Conservation (phyloP, 2,329 filamentous ascomycete species). For the Aspergillus sp. region DNA sequence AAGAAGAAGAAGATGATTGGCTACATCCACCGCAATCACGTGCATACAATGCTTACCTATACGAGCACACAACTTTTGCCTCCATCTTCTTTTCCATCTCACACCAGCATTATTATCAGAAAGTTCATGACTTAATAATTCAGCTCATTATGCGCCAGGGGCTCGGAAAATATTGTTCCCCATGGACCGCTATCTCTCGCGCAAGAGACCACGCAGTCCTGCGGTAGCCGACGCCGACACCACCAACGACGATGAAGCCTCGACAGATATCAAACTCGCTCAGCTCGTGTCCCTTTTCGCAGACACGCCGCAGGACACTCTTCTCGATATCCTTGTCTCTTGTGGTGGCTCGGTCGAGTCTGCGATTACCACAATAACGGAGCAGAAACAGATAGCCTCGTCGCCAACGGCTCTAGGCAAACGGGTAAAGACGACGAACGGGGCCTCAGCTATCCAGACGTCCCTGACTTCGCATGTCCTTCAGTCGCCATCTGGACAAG, state of each 20-base stretch:
- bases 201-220: slow-evolving; percentile 38
- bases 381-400: slow-evolving; percentile 15
- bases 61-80: background rate
- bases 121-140: background rate
- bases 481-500: slow-evolving; percentile 11
- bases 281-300: slow-evolving; percentile 79
- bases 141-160: slow-evolving; percentile 18
- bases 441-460: slow-evolving; percentile 60
- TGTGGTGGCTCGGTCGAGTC: slow-evolving; percentile 75
- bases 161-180: slow-evolving; percentile 22
- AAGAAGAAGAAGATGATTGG: background rate
- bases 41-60: background rate
- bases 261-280: slow-evolving; percentile 88
- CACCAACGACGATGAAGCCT: slow-evolving; percentile 58
- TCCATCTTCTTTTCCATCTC: background rate
- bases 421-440: slow-evolving; percentile 24
- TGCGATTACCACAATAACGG: slow-evolving; percentile 62
- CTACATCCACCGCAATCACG: background rate
- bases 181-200: slow-evolving; percentile 49
- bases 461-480: slow-evolving; percentile 62
- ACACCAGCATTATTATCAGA: background rate
- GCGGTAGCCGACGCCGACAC: background rate
- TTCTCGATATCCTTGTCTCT: slow-evolving; percentile 79
- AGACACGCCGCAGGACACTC: slow-evolving; percentile 62
- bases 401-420: slow-evolving; percentile 2